These are phyloP conservation scores for Celoporthe dispersa DNA, from an alignment of 2,329 filamentous ascomycete species.

Conservation along the genomic window DNA sequence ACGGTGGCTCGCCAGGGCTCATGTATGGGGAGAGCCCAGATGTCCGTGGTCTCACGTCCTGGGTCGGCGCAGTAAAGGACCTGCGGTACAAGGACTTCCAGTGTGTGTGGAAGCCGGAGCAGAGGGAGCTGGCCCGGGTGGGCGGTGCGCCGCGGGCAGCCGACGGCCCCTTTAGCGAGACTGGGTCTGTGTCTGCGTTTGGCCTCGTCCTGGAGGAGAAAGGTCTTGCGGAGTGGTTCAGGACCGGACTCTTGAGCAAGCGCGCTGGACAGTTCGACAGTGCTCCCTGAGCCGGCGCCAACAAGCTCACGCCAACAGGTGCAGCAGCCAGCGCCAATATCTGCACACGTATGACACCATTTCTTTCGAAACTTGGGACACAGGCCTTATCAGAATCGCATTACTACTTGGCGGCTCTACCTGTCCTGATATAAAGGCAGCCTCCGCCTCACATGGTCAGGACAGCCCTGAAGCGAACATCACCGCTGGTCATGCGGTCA, in stretches of 20 bases:
- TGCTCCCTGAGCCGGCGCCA: slow-evolving; percentile 6
- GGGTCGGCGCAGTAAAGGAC: slow-evolving; percentile 67
- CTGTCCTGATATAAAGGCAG: not conserved
- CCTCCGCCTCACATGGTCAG: slow-evolving; percentile 20
- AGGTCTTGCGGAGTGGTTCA: slow-evolving; percentile 64
- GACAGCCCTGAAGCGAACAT: slow-evolving; percentile 27
- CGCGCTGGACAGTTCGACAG: slow-evolving; percentile 28
- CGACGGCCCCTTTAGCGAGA: slow-evolving; percentile 55
- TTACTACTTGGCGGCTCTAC: not conserved
- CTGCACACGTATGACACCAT: not conserved
- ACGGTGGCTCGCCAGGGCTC: slow-evolving; percentile 71
- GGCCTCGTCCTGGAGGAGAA: slow-evolving; percentile 62
- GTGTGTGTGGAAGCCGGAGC: slow-evolving; percentile 58
- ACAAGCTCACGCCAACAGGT: not conserved
- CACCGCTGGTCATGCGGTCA: slow-evolving; percentile 25
- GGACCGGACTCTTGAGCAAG: slow-evolving; percentile 25
- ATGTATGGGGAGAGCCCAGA: slow-evolving; percentile 73
- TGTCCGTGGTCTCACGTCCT: slow-evolving; percentile 59
- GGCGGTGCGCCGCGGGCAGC: not conserved
- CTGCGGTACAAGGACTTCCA: slow-evolving; percentile 76
- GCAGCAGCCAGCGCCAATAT: not conserved
- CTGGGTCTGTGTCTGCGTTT: slow-evolving; percentile 68
- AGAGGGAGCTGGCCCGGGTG: slow-evolving; percentile 24
- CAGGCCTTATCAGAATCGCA: not conserved
- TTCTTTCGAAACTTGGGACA: not conserved